Evolutionary conservation across 1,284 basidiomycete genomes (phyloP), one percentile per base, ranked within the genome.

Genomic region (Exobasidium cylindrosporum): DNA sequence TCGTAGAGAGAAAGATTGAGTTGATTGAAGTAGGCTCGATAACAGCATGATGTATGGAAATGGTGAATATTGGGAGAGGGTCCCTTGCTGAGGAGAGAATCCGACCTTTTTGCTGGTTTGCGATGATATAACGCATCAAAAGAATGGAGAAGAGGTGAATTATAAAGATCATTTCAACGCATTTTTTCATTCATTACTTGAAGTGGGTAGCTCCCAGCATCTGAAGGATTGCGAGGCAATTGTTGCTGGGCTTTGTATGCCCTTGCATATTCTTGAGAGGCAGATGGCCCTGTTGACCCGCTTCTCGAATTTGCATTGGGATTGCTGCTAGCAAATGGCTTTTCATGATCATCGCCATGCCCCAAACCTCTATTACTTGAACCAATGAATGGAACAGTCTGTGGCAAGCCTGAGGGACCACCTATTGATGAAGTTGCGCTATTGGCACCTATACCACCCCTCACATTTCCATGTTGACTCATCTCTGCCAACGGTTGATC

Each of bases 401-500:
- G 35, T 10, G 35, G 35, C 17, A 50, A 21, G 3, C 47, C 47
- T 13, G 13, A 21, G 2, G 47, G 4, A 13, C n/a, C 26, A 23
- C 5, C 47, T 50, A 55, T 26, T 14, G 53, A 55, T 23, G 53
- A 55, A 55, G 26, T 55, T 23, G 53, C 31, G 30, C 53, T 55
- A 44, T 35, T 44, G 2, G 40, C 53, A 30, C 53, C 53, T 31
- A 21, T 31, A 1, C 57, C 57, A 30, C 21, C n/a, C 5, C 57
- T 24, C 23, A 23, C 43, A 54, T 17, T 44, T 11, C 44, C 31
- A n/a, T 30, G 11, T 29, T 23, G 35, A 23, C 58, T 45, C 63
- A 62, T 67, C 46, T 76, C 74, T 3, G 72, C 65, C 31, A 76
- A 40, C 10, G 74, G 74, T 56, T 76, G 74, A 47, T 76, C 72